Base-by-base conservation (phyloP, 192 early-diverging fungal species). In the Coemansia sp. region DNA sequence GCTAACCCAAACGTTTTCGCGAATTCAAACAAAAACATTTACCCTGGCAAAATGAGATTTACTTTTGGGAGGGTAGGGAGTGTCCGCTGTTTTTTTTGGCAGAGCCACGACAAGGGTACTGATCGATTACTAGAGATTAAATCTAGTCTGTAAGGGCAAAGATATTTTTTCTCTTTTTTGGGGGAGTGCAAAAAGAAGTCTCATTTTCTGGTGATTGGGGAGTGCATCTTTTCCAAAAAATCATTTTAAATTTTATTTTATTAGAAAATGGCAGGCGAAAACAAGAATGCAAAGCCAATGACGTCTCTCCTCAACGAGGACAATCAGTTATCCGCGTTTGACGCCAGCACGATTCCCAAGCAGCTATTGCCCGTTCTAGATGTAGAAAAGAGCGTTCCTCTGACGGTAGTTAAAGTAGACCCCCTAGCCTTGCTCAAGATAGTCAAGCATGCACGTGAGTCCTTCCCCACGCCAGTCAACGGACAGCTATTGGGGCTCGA, bases 401-500 rank as follows among this genome's bases (percentile, higher is more conserved):
- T 92, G 62, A 68, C 77, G 40, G 69, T 67, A 45, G 91, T 93
- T 51, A 88, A 90, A 72, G 82, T 93, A 60, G 90, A 93, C 69
- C 88, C 87, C 46, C 83, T 93, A 70, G 91, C 94, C 38, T 86
- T 95, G n/a, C 84, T 98, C 40, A 93, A 96, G 85, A 98, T 99
- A 81, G 87, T 93, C 73, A 99, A 99, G 86, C 96, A 98, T 83
- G 90, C 92, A 82, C 88, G 92, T 45, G 92, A 94, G 84, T 87
- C 77, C 63, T 85, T 86, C 79, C 93, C 90, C 59, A 84, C 82
- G 57, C 80, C 86, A 59, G 90, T 89, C 74, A 94, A 93, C 67
- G 97, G 97, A 37, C 91, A 95, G 79, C 85, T 99, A 35, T 88
- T 98, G 67, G 97, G 97, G 28, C 83, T 99, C 62, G 95, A 99